Evolutionary conservation across 1,139 yeast genomes (phyloP), one percentile per base, ranked within the genome.

Genomic region (Candida sojae): DNA sequence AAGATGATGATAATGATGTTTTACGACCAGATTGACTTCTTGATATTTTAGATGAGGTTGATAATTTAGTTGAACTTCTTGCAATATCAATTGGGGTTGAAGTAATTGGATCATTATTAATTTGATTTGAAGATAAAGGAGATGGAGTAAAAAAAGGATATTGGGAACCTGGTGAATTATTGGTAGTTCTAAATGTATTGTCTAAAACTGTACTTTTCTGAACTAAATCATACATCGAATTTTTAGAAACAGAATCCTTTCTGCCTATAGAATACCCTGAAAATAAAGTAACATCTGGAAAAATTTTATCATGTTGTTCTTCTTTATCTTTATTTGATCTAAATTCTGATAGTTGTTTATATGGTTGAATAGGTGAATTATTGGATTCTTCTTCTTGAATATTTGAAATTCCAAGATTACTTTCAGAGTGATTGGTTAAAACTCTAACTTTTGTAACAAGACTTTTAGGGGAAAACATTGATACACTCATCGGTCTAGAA

Each of bases 231-330:
- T 26, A n/a, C 2, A 6, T 25, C 12, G 21, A 10, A 8, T 28
- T 35, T 6, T 36, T 25, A 3, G 39, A n/a, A 6, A 11, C 6
- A 36, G 29, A 36, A 25, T 7, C 33, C 5, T 28, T 38, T 17
- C n/a, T 41, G 21, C 25, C 32, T 25, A 41, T 8, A 6, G 44
- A 41, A 29, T 28, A 42, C 12, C 44, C 44, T 7, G 44, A 42
- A 35, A 42, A 42, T 35, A 34, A 35, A 34, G 44, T 35, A 10
- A 42, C 29, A 21, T 42, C 44, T 6, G 29, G 44, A 12, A 26
- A 12, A 32, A 25, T 41, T 26, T 21, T 34, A 33, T 41, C 44
- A 34, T 34, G 41, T 6, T n/a, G 6, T 9, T 28, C 41, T 31
- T 25, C 21, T 37, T 28, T 12, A 8, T 4, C 6, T n/a, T 26